Conservation (phyloP, 2,329 filamentous ascomycete genomes). For the Pseudogymnoascus sp. region DNA sequence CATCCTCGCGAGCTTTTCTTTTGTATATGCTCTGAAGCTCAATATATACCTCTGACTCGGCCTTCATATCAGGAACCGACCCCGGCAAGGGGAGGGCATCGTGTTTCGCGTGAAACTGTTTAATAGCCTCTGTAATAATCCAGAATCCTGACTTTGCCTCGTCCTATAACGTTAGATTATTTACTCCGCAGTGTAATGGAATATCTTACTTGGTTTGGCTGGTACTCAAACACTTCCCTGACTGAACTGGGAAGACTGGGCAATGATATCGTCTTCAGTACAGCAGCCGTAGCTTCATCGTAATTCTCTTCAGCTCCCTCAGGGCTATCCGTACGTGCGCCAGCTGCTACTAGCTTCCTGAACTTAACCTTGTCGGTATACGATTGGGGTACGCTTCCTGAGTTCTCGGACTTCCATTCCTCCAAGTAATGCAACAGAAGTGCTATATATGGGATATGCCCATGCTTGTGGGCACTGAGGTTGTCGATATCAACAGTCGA, state of each 20-base stretch:
- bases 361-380: conserved; percentile 87
- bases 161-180: conserved; percentile 26
- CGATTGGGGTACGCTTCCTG: conserved; percentile 58
- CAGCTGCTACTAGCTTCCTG: conserved; percentile 57
- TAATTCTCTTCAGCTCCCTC: conserved; percentile 96
- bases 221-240: conserved; percentile 69
- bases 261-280: conserved; percentile 74
- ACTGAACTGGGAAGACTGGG: conserved; percentile 62
- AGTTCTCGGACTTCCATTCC: conserved; percentile 66
- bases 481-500: conserved; percentile 62
- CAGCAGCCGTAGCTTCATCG: conserved; percentile 80
- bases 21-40: conserved; percentile 91
- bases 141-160: conserved; percentile 64
- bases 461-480: conserved; percentile 73
- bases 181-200: not conserved
- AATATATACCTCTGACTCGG: conserved; percentile 82
- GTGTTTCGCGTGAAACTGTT: conserved; percentile 66
- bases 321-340: conserved; percentile 61
- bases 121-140: conserved; percentile 76
- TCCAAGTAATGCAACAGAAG: conserved; percentile 76
- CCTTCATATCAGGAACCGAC: conserved; percentile 94
- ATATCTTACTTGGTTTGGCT: conserved; percentile 40
- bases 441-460: conserved; percentile 81
- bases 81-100: conserved; percentile 74
- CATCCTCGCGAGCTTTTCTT: conserved; percentile 70